These are phyloP conservation scores for Kurtzmaniella fragi DNA, from an alignment of 805 yeast species.

Conservation along the genomic window DNA sequence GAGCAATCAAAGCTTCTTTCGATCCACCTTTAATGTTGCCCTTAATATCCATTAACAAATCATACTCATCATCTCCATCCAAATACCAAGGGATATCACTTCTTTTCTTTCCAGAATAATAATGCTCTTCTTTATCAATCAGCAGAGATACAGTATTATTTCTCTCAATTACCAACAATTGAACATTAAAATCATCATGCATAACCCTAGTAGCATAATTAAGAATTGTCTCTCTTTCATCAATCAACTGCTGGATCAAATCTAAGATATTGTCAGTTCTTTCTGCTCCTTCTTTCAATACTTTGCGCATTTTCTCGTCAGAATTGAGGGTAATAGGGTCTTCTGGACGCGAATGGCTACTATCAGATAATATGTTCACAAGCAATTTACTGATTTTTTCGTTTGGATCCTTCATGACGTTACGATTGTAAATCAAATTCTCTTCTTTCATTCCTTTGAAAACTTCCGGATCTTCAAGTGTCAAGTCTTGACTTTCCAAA, in stretches of 20 bases:
- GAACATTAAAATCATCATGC: slow-evolving; percentile 66
- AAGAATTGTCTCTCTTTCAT: slow-evolving; percentile 63
- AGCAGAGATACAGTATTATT: slow-evolving; percentile 31
- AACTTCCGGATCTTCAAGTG: slow-evolving; percentile 71
- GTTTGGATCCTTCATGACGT: slow-evolving; percentile 32
- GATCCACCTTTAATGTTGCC: slow-evolving; percentile 84
- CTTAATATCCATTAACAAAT: slow-evolving; percentile 53
- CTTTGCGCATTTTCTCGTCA: slow-evolving; percentile 34
- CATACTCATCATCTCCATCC: slow-evolving; percentile 60
- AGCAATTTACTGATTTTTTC: slow-evolving; percentile 49
- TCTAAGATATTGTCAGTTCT: slow-evolving; percentile 29
- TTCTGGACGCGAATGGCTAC: slow-evolving; percentile 32
- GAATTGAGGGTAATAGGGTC: slow-evolving; percentile 33
- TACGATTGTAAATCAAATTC: slow-evolving; percentile 38
- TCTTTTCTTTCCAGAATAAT: slow-evolving; percentile 23
- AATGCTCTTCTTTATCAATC: slow-evolving; percentile 28
- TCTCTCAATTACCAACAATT: slow-evolving; percentile 46
- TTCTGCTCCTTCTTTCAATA: slow-evolving; percentile 31
- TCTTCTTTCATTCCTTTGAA: slow-evolving; percentile 60
- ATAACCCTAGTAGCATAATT: slow-evolving; percentile 74
- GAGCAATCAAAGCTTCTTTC: slow-evolving; percentile 69
- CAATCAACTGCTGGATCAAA: slow-evolving; percentile 54
- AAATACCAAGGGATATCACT: slow-evolving; percentile 65
- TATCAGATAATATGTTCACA: slow-evolving; percentile 40
- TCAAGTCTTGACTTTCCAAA: slow-evolving; percentile 64